phyloP scores from a whole-genome alignment of 495 filamentous ascomycete genomes.

The Gamarada debralockiae region DNA sequence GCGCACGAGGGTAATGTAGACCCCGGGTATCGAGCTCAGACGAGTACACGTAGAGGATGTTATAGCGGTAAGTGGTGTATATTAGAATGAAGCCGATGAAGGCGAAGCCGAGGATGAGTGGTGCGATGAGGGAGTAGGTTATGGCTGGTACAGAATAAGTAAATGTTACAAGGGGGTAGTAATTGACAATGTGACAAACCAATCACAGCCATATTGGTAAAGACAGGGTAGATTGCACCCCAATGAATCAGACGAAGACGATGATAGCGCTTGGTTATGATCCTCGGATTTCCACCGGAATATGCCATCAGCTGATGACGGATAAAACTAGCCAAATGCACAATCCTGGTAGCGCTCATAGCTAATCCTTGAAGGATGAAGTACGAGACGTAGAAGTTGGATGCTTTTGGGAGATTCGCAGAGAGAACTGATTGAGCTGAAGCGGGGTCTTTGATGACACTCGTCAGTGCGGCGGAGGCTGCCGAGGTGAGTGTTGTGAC shows the following conservation, averaged over 20 bases:
- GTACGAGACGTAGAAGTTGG: constrained; percentile 90
- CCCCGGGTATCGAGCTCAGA: constrained; percentile 85
- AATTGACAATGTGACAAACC: constrained; percentile 47
- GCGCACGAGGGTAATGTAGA: constrained; percentile 73
- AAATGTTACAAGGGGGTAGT: not conserved
- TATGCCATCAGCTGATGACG: constrained; percentile 72
- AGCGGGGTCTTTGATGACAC: constrained; percentile 62
- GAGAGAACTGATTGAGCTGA: constrained; percentile 63
- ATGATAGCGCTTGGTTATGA: constrained; percentile 54
- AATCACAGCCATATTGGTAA: constrained; percentile 82
- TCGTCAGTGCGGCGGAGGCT: constrained; percentile 58
- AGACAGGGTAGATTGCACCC: constrained; percentile 85
- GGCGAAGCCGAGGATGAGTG: constrained; percentile 82
- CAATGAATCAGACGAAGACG: constrained; percentile 63
- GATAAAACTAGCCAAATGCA: constrained; percentile 73
- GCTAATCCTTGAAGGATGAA: constrained; percentile 93
- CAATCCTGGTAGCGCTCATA: constrained; percentile 67
- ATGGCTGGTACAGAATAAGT: constrained; percentile 47
- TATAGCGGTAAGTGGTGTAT: constrained; percentile 92
- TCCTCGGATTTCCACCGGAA: constrained; percentile 46
- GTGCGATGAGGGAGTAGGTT: constrained; percentile 86
- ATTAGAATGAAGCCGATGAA: constrained; percentile 78
- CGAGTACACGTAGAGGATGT: constrained; percentile 86
- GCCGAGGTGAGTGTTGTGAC: constrained; percentile 78
- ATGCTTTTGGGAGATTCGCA: constrained; percentile 72